These are phyloP conservation scores for Clarireedia sp. DNA, from an alignment of 2,329 filamentous ascomycete species.

Conservation along the genomic window DNA sequence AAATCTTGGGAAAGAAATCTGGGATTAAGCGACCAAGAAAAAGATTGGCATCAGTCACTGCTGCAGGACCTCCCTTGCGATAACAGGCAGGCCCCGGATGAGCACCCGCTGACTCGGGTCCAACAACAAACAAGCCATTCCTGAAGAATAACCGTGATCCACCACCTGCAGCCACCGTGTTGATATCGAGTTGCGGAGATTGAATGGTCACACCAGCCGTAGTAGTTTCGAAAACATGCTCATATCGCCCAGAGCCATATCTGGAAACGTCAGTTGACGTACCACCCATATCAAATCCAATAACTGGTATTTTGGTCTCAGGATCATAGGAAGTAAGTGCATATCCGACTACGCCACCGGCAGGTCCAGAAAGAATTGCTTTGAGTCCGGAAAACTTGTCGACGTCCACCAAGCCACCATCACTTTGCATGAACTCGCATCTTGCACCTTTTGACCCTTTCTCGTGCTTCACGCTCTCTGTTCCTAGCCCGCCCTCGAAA, in stretches of 20 bases:
- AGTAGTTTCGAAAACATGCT: constrained; percentile 69
- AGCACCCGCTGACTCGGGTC: constrained; percentile 54
- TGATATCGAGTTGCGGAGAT: constrained; percentile 72
- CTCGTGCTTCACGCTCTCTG: constrained; percentile 62
- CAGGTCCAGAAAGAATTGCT: constrained; percentile 81
- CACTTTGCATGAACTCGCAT: constrained; percentile 91
- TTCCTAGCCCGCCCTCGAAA: constrained; percentile 73
- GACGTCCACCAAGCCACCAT: constrained; percentile 57
- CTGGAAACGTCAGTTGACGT: constrained; percentile 88
- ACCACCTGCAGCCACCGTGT: constrained; percentile 45
- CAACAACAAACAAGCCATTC: constrained; percentile 64
- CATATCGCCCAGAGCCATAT: constrained; percentile 65
- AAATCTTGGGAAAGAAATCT: constrained; percentile 92
- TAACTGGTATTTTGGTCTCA: constrained; percentile 73
- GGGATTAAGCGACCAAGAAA: constrained; percentile 77
- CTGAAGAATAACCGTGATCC: constrained; percentile 53
- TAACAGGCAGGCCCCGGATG: constrained; percentile 89
- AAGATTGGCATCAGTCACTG: constrained; percentile 86
- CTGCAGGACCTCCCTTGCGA: constrained; percentile 77
- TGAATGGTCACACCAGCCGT: constrained; percentile 74
- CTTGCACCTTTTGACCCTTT: constrained; percentile 60
- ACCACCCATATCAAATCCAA: constrained; percentile 94
- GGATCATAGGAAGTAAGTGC: constrained; percentile 85
- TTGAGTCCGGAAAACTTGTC: constrained; percentile 76
- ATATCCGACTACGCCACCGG: constrained; percentile 90